Evolutionary conservation across 371 early-diverging fungal species (phyloP).

Genomic region (Syncephalastrum monosporum): DNA sequence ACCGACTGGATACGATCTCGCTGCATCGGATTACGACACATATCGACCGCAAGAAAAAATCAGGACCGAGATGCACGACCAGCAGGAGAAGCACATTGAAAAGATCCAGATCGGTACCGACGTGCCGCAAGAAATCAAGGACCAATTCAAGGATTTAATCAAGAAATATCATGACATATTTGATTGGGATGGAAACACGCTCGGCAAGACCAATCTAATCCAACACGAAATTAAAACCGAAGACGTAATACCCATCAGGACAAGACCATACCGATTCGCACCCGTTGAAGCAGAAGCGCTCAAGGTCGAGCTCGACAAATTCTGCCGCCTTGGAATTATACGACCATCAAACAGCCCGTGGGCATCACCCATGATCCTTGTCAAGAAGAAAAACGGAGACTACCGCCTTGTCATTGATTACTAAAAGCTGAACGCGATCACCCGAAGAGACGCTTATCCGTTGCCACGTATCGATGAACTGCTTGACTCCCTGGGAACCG

Average conservation of each 20-base stretch:
- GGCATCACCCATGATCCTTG: constrained; percentile 11
- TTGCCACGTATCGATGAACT: constrained; percentile 40
- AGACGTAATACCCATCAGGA: constrained; percentile 10
- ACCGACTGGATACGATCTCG: too few relatives aligned
- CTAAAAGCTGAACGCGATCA: constrained; percentile 35
- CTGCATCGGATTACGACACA: too few relatives aligned
- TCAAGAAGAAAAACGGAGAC: constrained; percentile 40
- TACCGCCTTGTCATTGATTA: constrained; percentile 32
- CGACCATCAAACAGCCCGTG: constrained; percentile 21
- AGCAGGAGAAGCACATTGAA: too few relatives aligned
- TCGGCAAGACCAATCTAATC: neutral
- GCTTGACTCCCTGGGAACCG: constrained; percentile 23
- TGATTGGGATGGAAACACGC: too few relatives aligned
- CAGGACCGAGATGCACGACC: too few relatives aligned
- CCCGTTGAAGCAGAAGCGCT: constrained; percentile 9
- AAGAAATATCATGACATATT: too few relatives aligned
- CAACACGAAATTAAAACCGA: constrained; percentile 14
- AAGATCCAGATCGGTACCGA: too few relatives aligned
- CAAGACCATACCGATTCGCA: constrained; percentile 6
- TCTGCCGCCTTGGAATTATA: constrained; percentile 14
- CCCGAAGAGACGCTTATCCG: constrained; percentile 34
- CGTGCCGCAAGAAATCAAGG: too few relatives aligned
- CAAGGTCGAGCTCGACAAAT: constrained; percentile 15
- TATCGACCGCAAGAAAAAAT: too few relatives aligned
- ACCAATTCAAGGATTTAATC: too few relatives aligned